These are phyloP conservation scores for Hyphopichia homilentoma DNA, from an alignment of 805 yeast genomes.

Conservation along the genomic window DNA sequence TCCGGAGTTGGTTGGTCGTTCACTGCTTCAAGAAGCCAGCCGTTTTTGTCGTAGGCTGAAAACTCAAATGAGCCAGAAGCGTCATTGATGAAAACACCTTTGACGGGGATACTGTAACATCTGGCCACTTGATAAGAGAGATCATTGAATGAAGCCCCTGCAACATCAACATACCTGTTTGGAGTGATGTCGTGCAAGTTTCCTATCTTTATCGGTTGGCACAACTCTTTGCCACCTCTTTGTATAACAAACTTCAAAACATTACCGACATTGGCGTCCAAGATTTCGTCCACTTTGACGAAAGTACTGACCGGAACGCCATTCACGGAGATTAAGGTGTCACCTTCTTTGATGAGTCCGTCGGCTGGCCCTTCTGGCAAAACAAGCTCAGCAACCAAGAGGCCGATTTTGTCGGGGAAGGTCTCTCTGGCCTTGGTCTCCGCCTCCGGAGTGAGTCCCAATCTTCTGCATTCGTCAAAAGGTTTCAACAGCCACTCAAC, in stretches of 20 bases:
- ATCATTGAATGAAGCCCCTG: conserved; percentile 84
- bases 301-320: conserved; percentile 64
- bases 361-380: conserved; percentile 86
- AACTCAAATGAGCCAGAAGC: conserved; percentile 74
- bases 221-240: conserved; percentile 66
- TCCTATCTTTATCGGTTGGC: conserved; percentile 53
- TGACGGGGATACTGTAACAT: conserved; percentile 75
- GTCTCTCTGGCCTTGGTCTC: conserved; percentile 64
- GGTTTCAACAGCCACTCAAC: conserved; percentile 86
- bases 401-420: conserved; percentile 74
- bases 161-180: conserved; percentile 70
- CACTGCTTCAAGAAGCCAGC: conserved; percentile 78
- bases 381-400: conserved; percentile 77
- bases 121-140: conserved; percentile 88
- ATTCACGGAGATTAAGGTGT: conserved; percentile 71
- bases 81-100: conserved; percentile 76
- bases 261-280: conserved; percentile 68
- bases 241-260: conserved; percentile 56
- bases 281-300: conserved; percentile 74
- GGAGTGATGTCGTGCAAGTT: conserved; percentile 85
- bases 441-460: conserved; percentile 74
- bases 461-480: conserved; percentile 83
- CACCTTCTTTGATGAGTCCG: conserved; percentile 75
- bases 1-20: conserved; percentile 74
- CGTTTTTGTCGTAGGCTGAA: conserved; percentile 55